Evolutionary conservation across 75 land plant species (phyloP).

Genomic region (Larix kaempferi): DNA sequence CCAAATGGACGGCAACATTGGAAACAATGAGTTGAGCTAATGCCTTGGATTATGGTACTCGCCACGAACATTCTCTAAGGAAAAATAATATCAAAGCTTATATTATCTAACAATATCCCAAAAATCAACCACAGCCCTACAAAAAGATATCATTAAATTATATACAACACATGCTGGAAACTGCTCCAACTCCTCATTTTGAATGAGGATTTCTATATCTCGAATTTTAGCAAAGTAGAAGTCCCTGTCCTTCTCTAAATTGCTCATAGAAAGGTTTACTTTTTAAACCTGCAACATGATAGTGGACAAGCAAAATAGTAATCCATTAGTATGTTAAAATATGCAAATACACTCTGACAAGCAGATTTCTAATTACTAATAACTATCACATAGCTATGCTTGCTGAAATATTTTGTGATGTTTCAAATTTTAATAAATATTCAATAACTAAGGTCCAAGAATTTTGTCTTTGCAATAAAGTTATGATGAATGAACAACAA

Average conservation of each 20-base stretch:
- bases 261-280: constrained; percentile 62
- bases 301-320: neutral
- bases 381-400: too few relatives aligned
- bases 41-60: too few relatives aligned
- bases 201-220: constrained; percentile 89
- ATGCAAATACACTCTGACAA: neutral
- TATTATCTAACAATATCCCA: neutral
- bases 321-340: neutral
- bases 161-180: constrained; percentile 36
- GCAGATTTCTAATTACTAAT: too few relatives aligned
- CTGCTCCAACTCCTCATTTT: constrained; percentile 59
- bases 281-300: constrained; percentile 44
- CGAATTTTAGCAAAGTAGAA: constrained; percentile 85
- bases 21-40: too few relatives aligned
- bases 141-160: neutral
- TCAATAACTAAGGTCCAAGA: neutral
- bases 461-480: constrained; percentile 4
- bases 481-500: neutral
- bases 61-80: too few relatives aligned
- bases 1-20: too few relatives aligned
- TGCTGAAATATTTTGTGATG: neutral
- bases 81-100: neutral
- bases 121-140: neutral
- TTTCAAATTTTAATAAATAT: neutral
- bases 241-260: constrained; percentile 87